Evolutionary conservation across 805 yeast genomes (phyloP), one percentile per base, ranked within the genome.

Genomic region (Saturnispora halmiae): DNA sequence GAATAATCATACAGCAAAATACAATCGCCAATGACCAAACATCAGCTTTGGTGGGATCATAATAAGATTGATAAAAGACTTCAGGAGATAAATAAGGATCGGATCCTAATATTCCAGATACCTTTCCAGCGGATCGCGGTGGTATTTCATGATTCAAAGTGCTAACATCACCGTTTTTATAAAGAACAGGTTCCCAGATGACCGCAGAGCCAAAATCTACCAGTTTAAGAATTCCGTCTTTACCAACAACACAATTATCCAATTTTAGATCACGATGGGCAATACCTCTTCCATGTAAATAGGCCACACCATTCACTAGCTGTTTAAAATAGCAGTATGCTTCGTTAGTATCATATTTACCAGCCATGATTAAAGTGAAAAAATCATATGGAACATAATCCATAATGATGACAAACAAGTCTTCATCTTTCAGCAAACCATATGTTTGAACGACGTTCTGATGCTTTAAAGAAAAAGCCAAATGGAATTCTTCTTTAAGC

Each of bases 31-130:
- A 66, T 1, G 95, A 84, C 98, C 98, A 90, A 18, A 88, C 75
- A 58, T 90, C 98, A 2, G 79, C 85, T 5, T 81, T 78, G 38
- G 92, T 73, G 15, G 96, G 92, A 58, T 90, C 96, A 59, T 90
- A 90, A 34, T 58, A 51, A 6, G 60, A 46, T 43, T 52, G 42
- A 16, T 63, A 55, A 42, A 90, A 69, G 32, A 90, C 88, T 59
- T 90, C 98, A 0, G 97, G 97, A 0, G 96, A 92, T 46, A 90
- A 64, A 55, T 90, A 90, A 2, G 98, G 97, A 60, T 90, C 98
- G 2, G 94, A 82, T 13, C 98, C 98, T 10, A 90, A 94, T 18
- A 90, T 73, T 13, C 97, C 97, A 31, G 73, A 70, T 0, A 95
- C 87, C 44, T 70, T 65, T 14, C 82, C 75, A 18, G 76, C 70